Conservation (phyloP, 805 yeast species). For the Sungouiella thailandica region DNA sequence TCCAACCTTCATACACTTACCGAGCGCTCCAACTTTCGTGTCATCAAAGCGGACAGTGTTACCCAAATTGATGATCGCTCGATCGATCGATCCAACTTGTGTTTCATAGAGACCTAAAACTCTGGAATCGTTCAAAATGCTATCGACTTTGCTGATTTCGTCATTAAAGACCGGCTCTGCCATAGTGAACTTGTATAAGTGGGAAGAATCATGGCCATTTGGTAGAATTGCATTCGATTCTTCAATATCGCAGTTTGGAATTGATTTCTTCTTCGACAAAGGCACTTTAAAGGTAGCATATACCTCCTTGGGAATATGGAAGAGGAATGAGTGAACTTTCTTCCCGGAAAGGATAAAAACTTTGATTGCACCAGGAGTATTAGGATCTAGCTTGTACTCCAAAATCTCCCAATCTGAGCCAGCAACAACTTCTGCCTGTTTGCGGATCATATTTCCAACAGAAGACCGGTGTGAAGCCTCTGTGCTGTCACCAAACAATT, state of each 20-base stretch:
- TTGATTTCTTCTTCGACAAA: conserved; percentile 32
- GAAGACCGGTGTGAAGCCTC: conserved; percentile 50
- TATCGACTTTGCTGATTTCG: conserved; percentile 52
- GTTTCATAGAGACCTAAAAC: conserved; percentile 75
- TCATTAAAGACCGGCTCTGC: conserved; percentile 57
- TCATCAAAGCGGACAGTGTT: conserved; percentile 65
- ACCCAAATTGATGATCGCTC: conserved; percentile 80
- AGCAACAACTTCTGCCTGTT: conserved; percentile 75
- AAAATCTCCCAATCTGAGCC: conserved; percentile 82
- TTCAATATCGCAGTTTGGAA: conserved; percentile 52
- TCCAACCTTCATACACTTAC: conserved; percentile 81
- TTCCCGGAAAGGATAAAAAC: conserved; percentile 67
- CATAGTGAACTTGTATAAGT: conserved; percentile 61
- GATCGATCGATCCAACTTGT: conserved; percentile 57
- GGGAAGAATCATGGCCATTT: conserved; percentile 50
- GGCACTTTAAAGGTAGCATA: conserved; percentile 61
- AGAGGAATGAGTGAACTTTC: conserved; percentile 65
- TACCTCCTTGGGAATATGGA: conserved; percentile 70
- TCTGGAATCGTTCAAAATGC: conserved; percentile 57
- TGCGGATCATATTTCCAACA: conserved; percentile 65
- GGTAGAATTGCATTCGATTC: conserved; percentile 64
- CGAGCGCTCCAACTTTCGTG: conserved; percentile 72
- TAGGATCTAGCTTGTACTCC: conserved; percentile 54
- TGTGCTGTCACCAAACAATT: conserved; percentile 68
- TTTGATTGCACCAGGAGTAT: conserved; percentile 67